Evolutionary conservation across 331 rosid genomes (phyloP).

Genomic region (Malus hybrid): DNA sequence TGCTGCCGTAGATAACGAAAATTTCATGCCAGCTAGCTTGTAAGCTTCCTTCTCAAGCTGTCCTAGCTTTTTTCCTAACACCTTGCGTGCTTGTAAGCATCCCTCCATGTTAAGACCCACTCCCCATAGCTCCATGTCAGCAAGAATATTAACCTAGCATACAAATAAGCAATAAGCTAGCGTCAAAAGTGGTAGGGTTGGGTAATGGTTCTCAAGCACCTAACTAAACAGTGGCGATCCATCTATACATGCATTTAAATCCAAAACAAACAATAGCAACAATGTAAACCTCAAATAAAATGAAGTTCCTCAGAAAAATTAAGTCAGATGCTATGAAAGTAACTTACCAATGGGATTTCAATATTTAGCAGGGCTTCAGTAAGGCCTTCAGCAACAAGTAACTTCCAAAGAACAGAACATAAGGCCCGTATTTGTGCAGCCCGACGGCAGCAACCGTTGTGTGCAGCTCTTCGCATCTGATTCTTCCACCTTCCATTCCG

Average conservation of each 20-base stretch:
- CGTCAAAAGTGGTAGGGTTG: neutral
- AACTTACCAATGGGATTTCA: conserved; percentile 77
- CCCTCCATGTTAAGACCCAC: conserved; percentile 93
- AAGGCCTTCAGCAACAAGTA: conserved; percentile 76
- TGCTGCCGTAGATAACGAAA: conserved; percentile 76
- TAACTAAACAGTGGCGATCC: neutral
- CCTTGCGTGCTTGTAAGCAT: conserved; percentile 77
- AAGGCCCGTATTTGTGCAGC: conserved; percentile 86
- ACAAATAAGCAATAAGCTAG: conserved; percentile 16
- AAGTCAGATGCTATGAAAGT: neutral
- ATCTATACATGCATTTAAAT: neutral
- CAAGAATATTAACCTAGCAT: conserved; percentile 75
- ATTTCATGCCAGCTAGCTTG: conserved; percentile 69
- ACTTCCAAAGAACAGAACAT: conserved; percentile 84
- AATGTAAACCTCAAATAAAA: neutral
- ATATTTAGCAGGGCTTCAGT: conserved; percentile 58
- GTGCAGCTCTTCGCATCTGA: conserved; percentile 96
- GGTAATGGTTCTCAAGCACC: neutral
- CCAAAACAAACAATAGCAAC: neutral
- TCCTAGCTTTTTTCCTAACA: conserved; percentile 65
- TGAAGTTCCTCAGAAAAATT: neutral
- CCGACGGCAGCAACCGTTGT: conserved; percentile 95
- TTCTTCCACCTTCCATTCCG: conserved; percentile 91
- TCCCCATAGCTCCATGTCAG: conserved; percentile 97
- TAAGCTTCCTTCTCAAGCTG: conserved; percentile 89